Evolutionary conservation across 805 yeast species (phyloP).

Genomic region (Cyberlindnera galapagoensis): DNA sequence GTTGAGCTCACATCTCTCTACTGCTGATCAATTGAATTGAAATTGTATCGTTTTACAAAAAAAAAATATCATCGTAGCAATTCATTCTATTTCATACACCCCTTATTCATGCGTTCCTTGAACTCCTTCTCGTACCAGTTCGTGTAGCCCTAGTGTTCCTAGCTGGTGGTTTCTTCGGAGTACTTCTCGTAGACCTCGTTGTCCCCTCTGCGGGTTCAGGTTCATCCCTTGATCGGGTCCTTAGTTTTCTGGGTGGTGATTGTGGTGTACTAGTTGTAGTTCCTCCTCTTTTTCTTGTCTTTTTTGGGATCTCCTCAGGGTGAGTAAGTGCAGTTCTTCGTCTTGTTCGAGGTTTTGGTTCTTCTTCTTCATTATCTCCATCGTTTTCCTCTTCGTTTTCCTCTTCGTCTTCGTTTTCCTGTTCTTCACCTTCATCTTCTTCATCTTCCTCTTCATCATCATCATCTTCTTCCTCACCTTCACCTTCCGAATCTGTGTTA

Average conservation of each 20-base stretch:
- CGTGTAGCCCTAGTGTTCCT: conserved; percentile 1
- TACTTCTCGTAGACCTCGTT: conserved; percentile 2
- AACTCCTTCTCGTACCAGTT: conserved; percentile 2
- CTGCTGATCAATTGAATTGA: too few species aligned
- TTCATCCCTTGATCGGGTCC: conserved; percentile 9
- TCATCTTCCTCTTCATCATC: conserved; percentile 6
- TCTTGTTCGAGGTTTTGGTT: conserved; percentile 5
- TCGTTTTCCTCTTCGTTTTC: conserved; percentile 7
- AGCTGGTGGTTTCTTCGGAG: conserved; percentile 2
- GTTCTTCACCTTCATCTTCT: conserved; percentile 3
- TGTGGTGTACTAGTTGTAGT: background rate
- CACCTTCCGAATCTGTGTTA: conserved; percentile 1
- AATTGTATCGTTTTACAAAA: too few species aligned
- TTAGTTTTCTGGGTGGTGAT: conserved; percentile 5
- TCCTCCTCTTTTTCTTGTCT: conserved; percentile 4
- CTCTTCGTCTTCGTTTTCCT: conserved; percentile 3
- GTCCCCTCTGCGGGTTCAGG: conserved; percentile 4
- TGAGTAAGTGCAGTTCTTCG: conserved; percentile 6
- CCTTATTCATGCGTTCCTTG: background rate
- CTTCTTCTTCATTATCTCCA: conserved; percentile 10
- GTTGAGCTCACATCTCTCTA: too few species aligned
- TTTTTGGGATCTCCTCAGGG: background rate
- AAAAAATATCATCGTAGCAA: too few species aligned
- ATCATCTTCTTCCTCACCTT: conserved; percentile 2
- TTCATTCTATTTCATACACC: background rate